Base-by-base conservation (phyloP, 1,284 basidiomycete genomes). In the Puccinia coronata region DNA sequence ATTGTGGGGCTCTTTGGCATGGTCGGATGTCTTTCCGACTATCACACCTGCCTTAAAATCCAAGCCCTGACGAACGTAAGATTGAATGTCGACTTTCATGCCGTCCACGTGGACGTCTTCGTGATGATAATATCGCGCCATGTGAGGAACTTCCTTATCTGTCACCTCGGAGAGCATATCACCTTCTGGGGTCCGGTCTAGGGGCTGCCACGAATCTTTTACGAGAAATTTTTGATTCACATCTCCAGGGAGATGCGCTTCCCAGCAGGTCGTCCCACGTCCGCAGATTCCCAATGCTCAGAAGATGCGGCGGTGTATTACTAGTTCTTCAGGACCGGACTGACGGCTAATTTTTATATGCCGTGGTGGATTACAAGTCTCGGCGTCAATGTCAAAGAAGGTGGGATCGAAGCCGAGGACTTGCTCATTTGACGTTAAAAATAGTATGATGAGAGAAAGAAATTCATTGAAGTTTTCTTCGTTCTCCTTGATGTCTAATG, bases 201-300 rank as follows among this genome's bases (percentile, higher is more conserved):
- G 28, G 28, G 57, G 57, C 36, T 61, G 57, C 57, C 57, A 61
- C 3, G 57, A 31, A 61, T 61, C 57, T 36, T 61, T 61, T 6
- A 61, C 18, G 14, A 36, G 3, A 61, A 34, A 61, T 36, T 34
- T 36, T 34, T 31, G 2, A 61, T 36, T 12, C 28, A 2, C 4
- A 36, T 61, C 31, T 34, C 31, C 31, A 31, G 31, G 16, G 57
- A 61, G 57, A 61, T 61, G 57, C 28, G 31, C 57, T 61, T 34
- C 8, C 57, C 57, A 61, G 31, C 57, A 61, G 28, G 57, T 61
- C 31, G 57, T 61, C 28, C 57, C 57, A 31, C 57, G 57, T 61
- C 57, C 57, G 57, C 31, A 61, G 57, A 61, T 61, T 31, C 57
- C 57, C 28, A 5, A 16, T 12, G 57, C 57, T 34, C 57, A 31